Evolutionary conservation across 1,284 basidiomycete genomes (phyloP).

Genomic region (Exobasidium cylindrosporum): DNA sequence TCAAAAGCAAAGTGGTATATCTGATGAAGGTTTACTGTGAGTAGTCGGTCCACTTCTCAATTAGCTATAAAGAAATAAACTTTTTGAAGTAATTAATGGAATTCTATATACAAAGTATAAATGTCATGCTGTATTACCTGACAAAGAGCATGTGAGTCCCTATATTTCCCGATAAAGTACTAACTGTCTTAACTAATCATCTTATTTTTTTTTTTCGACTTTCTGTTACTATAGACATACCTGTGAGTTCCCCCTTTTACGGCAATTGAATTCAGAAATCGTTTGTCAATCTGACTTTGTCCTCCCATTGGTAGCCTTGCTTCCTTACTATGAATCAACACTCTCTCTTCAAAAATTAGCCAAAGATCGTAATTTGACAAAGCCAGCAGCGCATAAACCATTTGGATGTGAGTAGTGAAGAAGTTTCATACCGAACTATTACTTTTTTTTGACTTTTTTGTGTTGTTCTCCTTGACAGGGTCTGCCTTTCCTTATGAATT

Average conservation of each 20-base stretch:
- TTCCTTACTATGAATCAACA: constrained; percentile 31
- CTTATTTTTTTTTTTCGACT: too few relatives aligned
- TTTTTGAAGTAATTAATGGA: too few relatives aligned
- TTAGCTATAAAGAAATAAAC: too few relatives aligned
- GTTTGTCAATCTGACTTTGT: too few relatives aligned
- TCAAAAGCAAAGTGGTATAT: constrained; percentile 19
- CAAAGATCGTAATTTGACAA: constrained; percentile 22
- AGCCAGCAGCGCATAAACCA: constrained; percentile 22
- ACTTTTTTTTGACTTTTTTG: neutral
- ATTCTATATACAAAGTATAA: constrained; percentile 13
- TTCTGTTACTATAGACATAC: too few relatives aligned
- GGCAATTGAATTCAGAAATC: too few relatives aligned
- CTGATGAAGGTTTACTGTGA: constrained; percentile 32
- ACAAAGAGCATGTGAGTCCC: constrained; percentile 32
- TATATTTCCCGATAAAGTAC: too few relatives aligned
- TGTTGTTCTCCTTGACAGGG: constrained; percentile 2
- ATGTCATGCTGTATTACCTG: constrained; percentile 34
- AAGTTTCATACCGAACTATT: neutral
- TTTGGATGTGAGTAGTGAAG: constrained; percentile 21
- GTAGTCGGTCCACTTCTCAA: too few relatives aligned
- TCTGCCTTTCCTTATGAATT: constrained; percentile 33
- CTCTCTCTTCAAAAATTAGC: constrained; percentile 15
- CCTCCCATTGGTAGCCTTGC: too few relatives aligned
- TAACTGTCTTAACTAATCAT: too few relatives aligned
- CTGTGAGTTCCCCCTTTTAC: too few relatives aligned